A percentile compares a stretch with the other conserved stretches of the same genome.
Conservation (phyloP, 2,329 filamentous ascomycete genomes). For the Cladosporium sp. region DNA sequence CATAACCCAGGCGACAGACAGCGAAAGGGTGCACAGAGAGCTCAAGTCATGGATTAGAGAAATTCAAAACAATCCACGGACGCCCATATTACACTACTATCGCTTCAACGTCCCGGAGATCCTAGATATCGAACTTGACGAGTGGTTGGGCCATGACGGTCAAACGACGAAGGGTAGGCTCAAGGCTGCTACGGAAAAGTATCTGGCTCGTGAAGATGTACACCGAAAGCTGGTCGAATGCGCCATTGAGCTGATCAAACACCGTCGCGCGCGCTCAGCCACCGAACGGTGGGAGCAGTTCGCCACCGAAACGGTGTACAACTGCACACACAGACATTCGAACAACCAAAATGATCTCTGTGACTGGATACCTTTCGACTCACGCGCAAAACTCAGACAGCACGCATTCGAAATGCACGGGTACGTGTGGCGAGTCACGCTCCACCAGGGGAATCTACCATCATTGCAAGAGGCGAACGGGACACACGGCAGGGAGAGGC, state of each 20-base stretch:
- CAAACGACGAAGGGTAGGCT: constrained; percentile 13
- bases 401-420: background rate
- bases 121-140: constrained; percentile 15
- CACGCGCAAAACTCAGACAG: background rate
- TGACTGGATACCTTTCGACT: background rate
- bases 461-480: background rate
- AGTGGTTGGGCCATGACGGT: constrained; percentile 14
- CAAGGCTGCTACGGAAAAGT: constrained; percentile 1
- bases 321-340: constrained; percentile 2
- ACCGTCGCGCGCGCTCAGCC: constrained; percentile 7
- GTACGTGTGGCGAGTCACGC: background rate
- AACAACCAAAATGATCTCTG: background rate
- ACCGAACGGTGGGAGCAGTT: constrained; percentile 18
- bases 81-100: constrained; percentile 5
- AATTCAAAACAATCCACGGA: background rate
- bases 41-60: constrained; percentile 1
- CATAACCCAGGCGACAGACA: constrained; percentile 9
- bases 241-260: constrained; percentile 8
- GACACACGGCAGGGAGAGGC: background rate
- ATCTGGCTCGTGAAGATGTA: background rate
- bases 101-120: constrained; percentile 16
- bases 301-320: constrained; percentile 13
- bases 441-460: background rate
- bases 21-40: constrained; percentile 11
- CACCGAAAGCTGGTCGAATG: constrained; percentile 1